phyloP scores from a whole-genome alignment of 1,284 basidiomycete genomes.

The Ganoderma sp. region DNA sequence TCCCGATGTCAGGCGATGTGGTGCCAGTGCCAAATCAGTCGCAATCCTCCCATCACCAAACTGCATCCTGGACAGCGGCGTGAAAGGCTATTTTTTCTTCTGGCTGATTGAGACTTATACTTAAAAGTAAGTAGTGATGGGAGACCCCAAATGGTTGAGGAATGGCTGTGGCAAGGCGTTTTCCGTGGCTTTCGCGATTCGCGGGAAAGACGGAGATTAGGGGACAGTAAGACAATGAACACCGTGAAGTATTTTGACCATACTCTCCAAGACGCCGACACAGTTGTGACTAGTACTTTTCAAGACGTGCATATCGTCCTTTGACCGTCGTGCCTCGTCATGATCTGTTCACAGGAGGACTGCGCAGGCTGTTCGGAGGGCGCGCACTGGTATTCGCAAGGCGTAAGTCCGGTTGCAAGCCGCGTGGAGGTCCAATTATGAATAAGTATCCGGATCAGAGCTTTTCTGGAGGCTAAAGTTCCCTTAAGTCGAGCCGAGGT shows the following conservation, averaged over 20 bases:
- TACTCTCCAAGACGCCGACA: too few relatives aligned
- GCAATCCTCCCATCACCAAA: not conserved
- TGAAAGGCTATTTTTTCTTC: not conserved
- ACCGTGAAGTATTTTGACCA: too few relatives aligned
- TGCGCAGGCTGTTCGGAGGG: not conserved
- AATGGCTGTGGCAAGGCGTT: not conserved
- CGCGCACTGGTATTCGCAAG: not conserved
- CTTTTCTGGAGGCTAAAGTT: conserved; percentile 21
- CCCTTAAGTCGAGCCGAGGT: not conserved
- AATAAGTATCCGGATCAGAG: conserved; percentile 19
- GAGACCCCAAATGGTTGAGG: not conserved
- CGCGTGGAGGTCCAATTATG: not conserved
- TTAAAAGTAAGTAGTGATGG: conserved; percentile 2
- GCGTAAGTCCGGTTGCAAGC: conserved; percentile 4
- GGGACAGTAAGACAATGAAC: not conserved
- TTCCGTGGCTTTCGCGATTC: conserved; percentile 8
- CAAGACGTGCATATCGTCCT: not conserved
- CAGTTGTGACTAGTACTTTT: too few relatives aligned
- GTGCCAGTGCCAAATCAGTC: not conserved
- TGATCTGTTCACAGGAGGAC: not conserved
- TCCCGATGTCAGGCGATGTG: not conserved
- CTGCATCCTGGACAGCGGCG: not conserved
- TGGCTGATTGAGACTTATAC: not conserved
- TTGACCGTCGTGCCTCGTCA: not conserved
- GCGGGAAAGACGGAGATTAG: conserved; percentile 8